Conservation (phyloP, 345 rosid genomes). For the Syzygium aromaticum region DNA sequence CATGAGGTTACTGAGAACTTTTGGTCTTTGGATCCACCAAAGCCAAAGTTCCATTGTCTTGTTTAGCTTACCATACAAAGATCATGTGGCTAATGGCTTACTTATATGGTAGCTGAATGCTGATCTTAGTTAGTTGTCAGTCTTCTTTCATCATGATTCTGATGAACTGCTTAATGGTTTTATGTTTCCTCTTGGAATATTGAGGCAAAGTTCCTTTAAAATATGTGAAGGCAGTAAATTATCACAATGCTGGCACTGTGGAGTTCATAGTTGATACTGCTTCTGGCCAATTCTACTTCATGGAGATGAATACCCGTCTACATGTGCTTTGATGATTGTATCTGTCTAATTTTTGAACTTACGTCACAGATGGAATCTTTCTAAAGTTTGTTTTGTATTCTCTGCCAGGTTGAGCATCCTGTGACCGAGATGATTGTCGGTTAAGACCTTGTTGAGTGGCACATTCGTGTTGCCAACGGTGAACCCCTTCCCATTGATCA, state of each 20-base stretch:
- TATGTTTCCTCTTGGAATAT: background rate
- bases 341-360: background rate
- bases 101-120: background rate
- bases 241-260: conserved; percentile 92
- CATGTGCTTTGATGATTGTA: conserved; percentile 41
- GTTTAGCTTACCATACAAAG: background rate
- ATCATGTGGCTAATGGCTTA: background rate
- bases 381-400: conserved; percentile 4
- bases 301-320: conserved; percentile 98
- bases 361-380: conserved; percentile 1
- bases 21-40: background rate
- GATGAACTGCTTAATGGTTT: background rate
- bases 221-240: conserved; percentile 81
- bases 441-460: conserved; percentile 98
- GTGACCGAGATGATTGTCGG: conserved; percentile 97
- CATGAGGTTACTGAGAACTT: background rate
- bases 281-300: conserved; percentile 74
- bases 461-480: conserved; percentile 85
- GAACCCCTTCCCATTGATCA: conserved; percentile 78
- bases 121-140: background rate
- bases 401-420: conserved; percentile 85
- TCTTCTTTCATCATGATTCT: background rate
- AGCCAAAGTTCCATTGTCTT: background rate
- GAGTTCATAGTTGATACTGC: conserved; percentile 85
- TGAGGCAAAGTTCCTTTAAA: conserved; percentile 23